Base-by-base conservation (phyloP, 352 stramenopile genomes). In the Phytopythium delawarense region DNA sequence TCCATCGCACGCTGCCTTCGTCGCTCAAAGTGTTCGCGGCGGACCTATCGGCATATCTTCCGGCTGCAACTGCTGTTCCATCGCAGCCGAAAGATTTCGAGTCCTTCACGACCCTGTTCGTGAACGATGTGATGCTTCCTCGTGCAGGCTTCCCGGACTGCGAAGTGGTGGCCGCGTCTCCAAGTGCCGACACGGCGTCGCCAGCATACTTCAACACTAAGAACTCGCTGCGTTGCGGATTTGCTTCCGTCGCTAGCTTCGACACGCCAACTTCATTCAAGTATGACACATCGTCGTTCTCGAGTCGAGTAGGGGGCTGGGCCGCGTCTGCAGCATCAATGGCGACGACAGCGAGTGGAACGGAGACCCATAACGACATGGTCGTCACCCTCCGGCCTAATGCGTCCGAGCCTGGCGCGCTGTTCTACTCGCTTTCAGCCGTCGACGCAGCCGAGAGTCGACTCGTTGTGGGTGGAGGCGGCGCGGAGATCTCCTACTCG, bases 101-200 rank as follows among this genome's bases (percentile, higher is more conserved):
- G 28, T 66, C 66, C 4, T 79, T 91, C 53, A 78, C 69, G 7
- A 75, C 69, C 9, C 61, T 92, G 25, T 90, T 82, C 55, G 30
- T 89, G 13, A 61, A 91, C 37, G 69, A 73, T 40, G 45, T 75
- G 12, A 68, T 70, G 16, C 54, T 87, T 23, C 78, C 81, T 18
- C 74, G 80, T 18, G 79, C 79, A 7, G 77, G 84, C 0, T 89
- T 78, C 59, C 84, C 84, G 3, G 69, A 89, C 58, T 91, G 82
- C 39, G 37, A 34, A 16, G 35, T 59, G 21, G 35, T 50, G 15
- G 37, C 16, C 21, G 48, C 25, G 35, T 16, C 54, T 32, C 54
- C 54, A 34, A 37, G 23, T 7, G 21, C 35, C 37, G 20, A 59
- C n/a, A 44, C 51, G 11, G 16, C 30, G 32, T 57, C 30, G 13